Evolutionary conservation across 768 basidiomycete species (phyloP).

Genomic region (Pisolithus marmoratus): DNA sequence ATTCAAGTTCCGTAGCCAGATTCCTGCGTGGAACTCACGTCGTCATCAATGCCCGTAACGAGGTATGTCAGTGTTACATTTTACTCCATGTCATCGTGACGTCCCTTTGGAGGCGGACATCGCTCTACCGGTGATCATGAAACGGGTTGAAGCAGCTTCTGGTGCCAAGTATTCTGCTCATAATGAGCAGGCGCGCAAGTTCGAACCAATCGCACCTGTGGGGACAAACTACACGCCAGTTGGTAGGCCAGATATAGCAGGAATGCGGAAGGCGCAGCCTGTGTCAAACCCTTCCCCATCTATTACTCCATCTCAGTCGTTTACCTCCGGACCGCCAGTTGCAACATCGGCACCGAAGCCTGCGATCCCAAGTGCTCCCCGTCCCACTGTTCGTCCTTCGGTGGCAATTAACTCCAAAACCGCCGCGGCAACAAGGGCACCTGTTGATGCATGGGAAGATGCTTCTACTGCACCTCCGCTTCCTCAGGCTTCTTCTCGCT

Average conservation of each 20-base stretch:
- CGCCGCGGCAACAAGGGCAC: constrained; percentile 35
- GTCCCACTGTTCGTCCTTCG: constrained; percentile 45
- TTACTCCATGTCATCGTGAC: neutral
- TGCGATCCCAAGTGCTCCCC: constrained; percentile 36
- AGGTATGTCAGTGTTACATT: constrained; percentile 43
- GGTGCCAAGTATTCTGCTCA: constrained; percentile 89
- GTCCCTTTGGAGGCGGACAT: constrained; percentile 63
- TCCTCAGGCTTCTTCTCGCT: constrained; percentile 41
- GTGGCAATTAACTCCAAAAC: constrained; percentile 37
- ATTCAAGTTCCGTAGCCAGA: constrained; percentile 71
- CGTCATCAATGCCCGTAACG: constrained; percentile 80
- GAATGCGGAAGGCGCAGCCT: constrained; percentile 44
- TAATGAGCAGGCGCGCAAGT: constrained; percentile 65
- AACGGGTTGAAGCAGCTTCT: constrained; percentile 80
- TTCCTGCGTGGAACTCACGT: constrained; percentile 84
- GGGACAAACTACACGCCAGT: constrained; percentile 73
- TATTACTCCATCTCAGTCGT: constrained; percentile 25
- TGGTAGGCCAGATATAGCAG: constrained; percentile 65
- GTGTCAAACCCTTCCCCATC: constrained; percentile 22
- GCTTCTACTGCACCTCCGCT: constrained; percentile 33
- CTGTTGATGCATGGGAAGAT: constrained; percentile 57
- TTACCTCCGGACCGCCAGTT: constrained; percentile 12
- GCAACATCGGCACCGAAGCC: constrained; percentile 16
- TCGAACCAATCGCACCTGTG: constrained; percentile 77
- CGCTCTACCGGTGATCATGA: constrained; percentile 71